Base-by-base conservation (phyloP, 1,284 basidiomycete genomes). In the Fomes fomentarius region DNA sequence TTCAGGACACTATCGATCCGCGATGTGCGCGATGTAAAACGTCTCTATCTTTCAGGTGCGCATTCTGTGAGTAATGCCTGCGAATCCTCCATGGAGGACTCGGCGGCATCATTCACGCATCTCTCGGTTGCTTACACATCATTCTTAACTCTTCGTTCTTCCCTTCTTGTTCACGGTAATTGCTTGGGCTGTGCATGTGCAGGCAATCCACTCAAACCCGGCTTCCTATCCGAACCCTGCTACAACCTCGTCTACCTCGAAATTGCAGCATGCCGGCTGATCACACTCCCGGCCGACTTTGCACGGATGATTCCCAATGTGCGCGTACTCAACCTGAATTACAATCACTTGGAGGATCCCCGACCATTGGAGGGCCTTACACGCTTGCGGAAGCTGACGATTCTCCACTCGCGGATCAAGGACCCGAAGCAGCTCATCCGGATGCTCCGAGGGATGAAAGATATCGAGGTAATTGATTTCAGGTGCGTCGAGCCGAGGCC, bases 211-310 rank as follows among this genome's bases (percentile, higher is more conserved):
- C 71, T 80, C 50, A 67, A 70, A 61, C 50, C 64, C 5, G 69
- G 74, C 52, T 80, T 80, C 61, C 76, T 89, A 60, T 73, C 76
- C 54, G 80, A 82, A 70, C 76, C 85, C 41, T 91, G 91, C 73
- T 94, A 94, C 75, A 91, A 94, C 66, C 79, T 99, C 64, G 80
- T 93, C 35, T 98, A 98, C 76, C 81, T 99, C 63, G 96, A 99
- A 74, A 78, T 94, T 34, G 94, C 95, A 11, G 93, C 87, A 41
- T 99, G 97, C 71, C 86, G 93, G 57, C 78, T 99, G 53, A 87
- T 85, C 25, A 67, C 69, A 40, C 82, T 98, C 50, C 94, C 96
- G 3, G 63, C 74, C 50, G 81, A 85, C 34, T 76, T 98, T 56
- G 79, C 82, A 33, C 67, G 69, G 35, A 73, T 91, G 45, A 77